A percentile compares a stretch with the other conserved stretches of the same genome.
Evolutionary conservation across 2,329 filamentous ascomycete genomes (phyloP).

Genomic region (Penicillium sp.): DNA sequence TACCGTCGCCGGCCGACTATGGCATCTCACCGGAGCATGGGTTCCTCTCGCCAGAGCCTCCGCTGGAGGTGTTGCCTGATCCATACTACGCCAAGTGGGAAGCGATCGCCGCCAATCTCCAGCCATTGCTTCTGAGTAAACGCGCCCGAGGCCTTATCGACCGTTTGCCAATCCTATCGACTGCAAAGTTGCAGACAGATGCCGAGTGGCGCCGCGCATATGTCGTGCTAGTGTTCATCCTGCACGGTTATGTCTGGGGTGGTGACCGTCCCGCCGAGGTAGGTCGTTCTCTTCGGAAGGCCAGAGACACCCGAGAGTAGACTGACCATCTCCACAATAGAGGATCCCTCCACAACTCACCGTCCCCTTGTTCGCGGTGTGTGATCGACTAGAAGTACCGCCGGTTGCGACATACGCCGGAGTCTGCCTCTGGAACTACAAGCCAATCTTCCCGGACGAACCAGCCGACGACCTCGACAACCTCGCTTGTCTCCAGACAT

Average conservation of each 20-base stretch:
- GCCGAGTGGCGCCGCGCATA: constrained; percentile 91
- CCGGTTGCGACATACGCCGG: constrained; percentile 93
- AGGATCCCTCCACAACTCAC: constrained; percentile 76
- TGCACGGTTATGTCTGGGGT: constrained; percentile 89
- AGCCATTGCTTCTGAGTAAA: constrained; percentile 79
- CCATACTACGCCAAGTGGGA: constrained; percentile 97
- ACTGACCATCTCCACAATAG: constrained; percentile 29
- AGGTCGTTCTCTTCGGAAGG: constrained; percentile 13
- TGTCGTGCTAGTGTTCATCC: constrained; percentile 70
- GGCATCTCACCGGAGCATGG: constrained; percentile 65
- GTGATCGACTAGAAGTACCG: constrained; percentile 75
- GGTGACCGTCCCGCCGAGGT: constrained; percentile 72
- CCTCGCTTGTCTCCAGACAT: constrained; percentile 80
- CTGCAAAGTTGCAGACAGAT: constrained; percentile 74
- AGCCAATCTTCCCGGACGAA: constrained; percentile 81
- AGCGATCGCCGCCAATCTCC: constrained; percentile 76
- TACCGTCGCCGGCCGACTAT: constrained; percentile 66
- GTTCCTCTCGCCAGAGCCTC: constrained; percentile 80
- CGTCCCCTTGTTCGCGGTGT: constrained; percentile 75
- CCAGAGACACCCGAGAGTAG: too few species aligned
- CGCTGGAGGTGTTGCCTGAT: constrained; percentile 76
- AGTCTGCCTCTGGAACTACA: constrained; percentile 94
- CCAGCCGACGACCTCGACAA: constrained; percentile 81
- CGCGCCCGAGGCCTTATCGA: constrained; percentile 78
- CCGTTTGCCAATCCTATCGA: constrained; percentile 76